Percentiles rank a stretch among this genome's conserved stretches.
phyloP scores from a whole-genome alignment of 176 grass and related monocot species.

The Poa annua region DNA sequence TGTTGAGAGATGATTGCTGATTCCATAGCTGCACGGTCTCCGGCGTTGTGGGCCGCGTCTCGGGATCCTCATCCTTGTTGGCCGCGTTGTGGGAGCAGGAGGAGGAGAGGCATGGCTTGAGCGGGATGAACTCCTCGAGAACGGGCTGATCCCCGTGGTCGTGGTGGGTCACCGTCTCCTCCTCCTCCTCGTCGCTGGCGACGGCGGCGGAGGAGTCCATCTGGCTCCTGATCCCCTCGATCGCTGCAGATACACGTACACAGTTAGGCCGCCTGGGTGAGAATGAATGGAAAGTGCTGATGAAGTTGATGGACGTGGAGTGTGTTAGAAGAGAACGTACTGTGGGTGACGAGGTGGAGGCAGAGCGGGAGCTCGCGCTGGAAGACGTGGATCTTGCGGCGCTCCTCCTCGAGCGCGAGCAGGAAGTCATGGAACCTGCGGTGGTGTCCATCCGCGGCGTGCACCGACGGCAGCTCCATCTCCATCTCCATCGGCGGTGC shows the following conservation, averaged over 20 bases:
- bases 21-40: constrained; percentile 77
- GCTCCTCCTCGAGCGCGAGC: constrained; percentile 82
- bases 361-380: constrained; percentile 89
- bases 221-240: constrained; percentile 62
- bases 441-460: constrained; percentile 18
- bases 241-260: constrained; percentile 47
- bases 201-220: constrained; percentile 43
- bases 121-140: constrained; percentile 93
- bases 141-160: constrained; percentile 56
- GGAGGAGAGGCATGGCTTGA: constrained; percentile 70
- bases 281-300: background rate
- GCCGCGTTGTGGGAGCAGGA: constrained; percentile 33
- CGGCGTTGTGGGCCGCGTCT: background rate
- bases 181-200: constrained; percentile 52
- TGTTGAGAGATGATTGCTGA: constrained; percentile 30
- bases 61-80: background rate
- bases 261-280: no score
- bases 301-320: background rate
- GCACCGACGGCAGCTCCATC: background rate
- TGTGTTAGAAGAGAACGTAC: constrained; percentile 25
- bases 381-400: constrained; percentile 85
- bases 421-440: constrained; percentile 59
- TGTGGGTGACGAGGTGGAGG: constrained; percentile 73
- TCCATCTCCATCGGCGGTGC: background rate
- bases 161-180: constrained; percentile 41